Conservation (phyloP, 1,284 basidiomycete species). For the Malassezia pachydermatis region DNA sequence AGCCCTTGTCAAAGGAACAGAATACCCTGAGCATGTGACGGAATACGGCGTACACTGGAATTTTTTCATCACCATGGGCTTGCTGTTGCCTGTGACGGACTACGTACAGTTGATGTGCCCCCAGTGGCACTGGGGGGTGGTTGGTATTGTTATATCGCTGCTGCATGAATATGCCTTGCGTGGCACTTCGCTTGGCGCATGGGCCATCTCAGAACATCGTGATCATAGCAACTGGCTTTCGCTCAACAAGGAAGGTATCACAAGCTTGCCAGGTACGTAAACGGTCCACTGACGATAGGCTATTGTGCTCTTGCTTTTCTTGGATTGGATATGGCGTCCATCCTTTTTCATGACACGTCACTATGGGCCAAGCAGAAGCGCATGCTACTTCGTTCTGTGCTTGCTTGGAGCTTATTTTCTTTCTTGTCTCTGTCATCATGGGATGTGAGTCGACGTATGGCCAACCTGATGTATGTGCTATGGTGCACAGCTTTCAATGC, state of each 20-base stretch:
- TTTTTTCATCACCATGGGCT: conserved; percentile 85
- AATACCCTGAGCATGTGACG: conserved; percentile 86
- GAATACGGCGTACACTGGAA: conserved; percentile 99
- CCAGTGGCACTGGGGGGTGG: conserved; percentile 54
- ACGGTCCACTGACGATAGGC: conserved; percentile 52
- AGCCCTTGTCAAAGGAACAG: conserved; percentile 76
- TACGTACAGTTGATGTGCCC: conserved; percentile 52
- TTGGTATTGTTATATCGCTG: conserved; percentile 56
- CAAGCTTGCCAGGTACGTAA: conserved; percentile 60
- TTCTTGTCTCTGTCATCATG: conserved; percentile 66
- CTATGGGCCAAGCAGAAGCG: neutral
- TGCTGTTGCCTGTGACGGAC: conserved; percentile 62
- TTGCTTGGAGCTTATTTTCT: conserved; percentile 59
- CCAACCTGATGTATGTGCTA: conserved; percentile 72
- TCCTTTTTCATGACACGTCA: conserved; percentile 59
- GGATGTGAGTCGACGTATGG: conserved; percentile 26
- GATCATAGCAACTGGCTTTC: conserved; percentile 57
- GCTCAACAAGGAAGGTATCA: conserved; percentile 85
- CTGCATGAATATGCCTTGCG: conserved; percentile 20
- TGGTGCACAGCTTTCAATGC: conserved; percentile 87
- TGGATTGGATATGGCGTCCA: conserved; percentile 69
- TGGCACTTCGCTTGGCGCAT: conserved; percentile 21
- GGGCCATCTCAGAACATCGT: conserved; percentile 22
- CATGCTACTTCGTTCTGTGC: conserved; percentile 28
- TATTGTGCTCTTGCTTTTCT: conserved; percentile 82